These are phyloP conservation scores for Coemansia asiatica DNA, from an alignment of 192 early-diverging fungal genomes.

Conservation along the genomic window DNA sequence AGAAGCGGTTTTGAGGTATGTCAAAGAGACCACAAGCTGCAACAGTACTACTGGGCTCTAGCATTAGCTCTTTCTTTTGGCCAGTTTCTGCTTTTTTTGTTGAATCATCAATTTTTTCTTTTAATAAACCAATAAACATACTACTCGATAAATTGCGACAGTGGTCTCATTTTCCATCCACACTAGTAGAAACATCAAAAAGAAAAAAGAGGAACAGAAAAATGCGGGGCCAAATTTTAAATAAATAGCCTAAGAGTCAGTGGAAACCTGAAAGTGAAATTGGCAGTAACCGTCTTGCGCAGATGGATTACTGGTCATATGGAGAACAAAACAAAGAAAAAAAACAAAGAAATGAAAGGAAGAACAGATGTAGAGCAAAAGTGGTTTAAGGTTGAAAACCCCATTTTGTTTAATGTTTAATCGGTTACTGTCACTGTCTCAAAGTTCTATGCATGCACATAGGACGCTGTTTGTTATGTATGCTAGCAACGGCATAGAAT, in stretches of 20 bases:
- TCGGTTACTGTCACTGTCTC: slow-evolving; percentile 24
- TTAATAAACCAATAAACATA: not conserved
- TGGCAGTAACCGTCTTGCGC: not conserved
- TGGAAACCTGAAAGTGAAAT: not conserved
- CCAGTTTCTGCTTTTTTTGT: not conserved
- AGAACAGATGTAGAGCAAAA: not conserved
- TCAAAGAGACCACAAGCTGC: slow-evolving; percentile 14
- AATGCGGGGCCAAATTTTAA: not conserved
- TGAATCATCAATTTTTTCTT: not conserved
- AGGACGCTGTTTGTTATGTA: too few species aligned
- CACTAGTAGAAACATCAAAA: not conserved
- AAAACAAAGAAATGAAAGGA: not conserved
- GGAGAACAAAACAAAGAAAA: not conserved
- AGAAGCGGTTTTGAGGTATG: slow-evolving; percentile 22
- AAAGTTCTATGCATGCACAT: not conserved
- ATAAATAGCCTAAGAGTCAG: not conserved
- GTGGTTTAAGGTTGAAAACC: not conserved
- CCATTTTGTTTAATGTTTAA: slow-evolving; percentile 12
- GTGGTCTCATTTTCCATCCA: not conserved
- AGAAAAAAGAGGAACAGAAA: not conserved
- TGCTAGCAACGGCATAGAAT: not conserved
- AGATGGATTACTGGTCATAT: not conserved
- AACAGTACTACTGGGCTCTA: not conserved
- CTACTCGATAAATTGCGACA: not conserved
- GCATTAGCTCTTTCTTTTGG: not conserved